Evolutionary conservation across 2,329 filamentous ascomycete species (phyloP).

Genomic region (Chalaropsis ovoidea): DNA sequence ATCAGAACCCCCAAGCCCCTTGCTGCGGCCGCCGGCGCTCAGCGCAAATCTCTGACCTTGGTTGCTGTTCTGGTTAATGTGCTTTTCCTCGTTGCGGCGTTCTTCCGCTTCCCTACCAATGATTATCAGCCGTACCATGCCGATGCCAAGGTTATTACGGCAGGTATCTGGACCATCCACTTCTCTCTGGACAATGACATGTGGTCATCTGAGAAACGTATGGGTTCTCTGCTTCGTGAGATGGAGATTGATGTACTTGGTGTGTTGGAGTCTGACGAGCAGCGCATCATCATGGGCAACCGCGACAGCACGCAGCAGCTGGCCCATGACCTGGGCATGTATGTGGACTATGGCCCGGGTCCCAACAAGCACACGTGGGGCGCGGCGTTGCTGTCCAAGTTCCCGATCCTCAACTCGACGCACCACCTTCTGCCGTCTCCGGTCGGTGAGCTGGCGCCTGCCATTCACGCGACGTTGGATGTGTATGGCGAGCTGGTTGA

Average conservation of each 20-base stretch:
- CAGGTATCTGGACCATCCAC: conserved; percentile 97
- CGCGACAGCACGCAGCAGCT: conserved; percentile 91
- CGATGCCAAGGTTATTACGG: conserved; percentile 77
- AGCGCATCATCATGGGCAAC: conserved; percentile 99
- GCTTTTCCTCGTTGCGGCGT: conserved; percentile 68
- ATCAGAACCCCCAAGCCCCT: conserved; percentile 25
- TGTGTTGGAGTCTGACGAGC: conserved; percentile 83
- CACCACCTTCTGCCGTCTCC: conserved; percentile 91
- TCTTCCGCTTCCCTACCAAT: conserved; percentile 83
- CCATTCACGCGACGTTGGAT: conserved; percentile 92
- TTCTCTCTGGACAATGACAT: conserved; percentile 97
- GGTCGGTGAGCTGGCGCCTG: conserved; percentile 86
- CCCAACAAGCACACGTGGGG: conserved; percentile 99
- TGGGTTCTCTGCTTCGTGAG: conserved; percentile 82
- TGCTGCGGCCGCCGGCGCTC: conserved; percentile 31
- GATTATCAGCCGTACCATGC: conserved; percentile 85
- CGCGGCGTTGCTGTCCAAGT: conserved; percentile 83
- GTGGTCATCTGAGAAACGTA: conserved; percentile 93
- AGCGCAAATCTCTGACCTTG: conserved; percentile 44
- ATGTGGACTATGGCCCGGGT: conserved; percentile 91
- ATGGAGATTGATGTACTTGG: conserved; percentile 95
- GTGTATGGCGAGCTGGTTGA: conserved; percentile 84
- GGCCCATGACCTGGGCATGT: conserved; percentile 96
- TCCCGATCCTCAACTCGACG: conserved; percentile 92
- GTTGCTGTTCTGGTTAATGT: conserved; percentile 68